Conservation (phyloP, 2,329 filamentous ascomycete species). For the Colletotrichum costaricense region DNA sequence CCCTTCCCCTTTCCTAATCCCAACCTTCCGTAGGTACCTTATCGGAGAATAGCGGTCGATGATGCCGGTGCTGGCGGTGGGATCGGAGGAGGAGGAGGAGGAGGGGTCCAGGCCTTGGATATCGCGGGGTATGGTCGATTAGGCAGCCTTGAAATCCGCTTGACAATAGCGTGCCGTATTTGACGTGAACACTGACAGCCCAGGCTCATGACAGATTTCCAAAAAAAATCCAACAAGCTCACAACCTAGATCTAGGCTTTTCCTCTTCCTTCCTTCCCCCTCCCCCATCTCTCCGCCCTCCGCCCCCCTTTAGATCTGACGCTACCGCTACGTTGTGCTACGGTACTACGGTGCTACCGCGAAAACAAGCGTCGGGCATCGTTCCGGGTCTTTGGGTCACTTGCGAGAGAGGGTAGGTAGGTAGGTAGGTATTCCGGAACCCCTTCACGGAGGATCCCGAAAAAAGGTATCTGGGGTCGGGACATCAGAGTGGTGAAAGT, state of each 20-base stretch:
- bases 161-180: neutral
- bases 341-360: too few species aligned
- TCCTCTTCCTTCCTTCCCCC: too few species aligned
- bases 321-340: neutral
- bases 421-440: neutral
- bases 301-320: neutral
- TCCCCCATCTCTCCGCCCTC: neutral
- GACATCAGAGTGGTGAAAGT: too few species aligned
- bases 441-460: neutral
- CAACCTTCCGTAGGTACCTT: neutral
- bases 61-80: conserved; percentile 7
- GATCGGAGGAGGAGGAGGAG: neutral
- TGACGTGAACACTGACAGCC: neutral
- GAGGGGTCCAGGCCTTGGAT: neutral
- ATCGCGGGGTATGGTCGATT: neutral
- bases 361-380: neutral
- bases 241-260: neutral
- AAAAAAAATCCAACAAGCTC: neutral
- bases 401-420: too few species aligned
- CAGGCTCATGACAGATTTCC: too few species aligned
- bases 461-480: neutral
- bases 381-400: neutral
- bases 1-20: neutral
- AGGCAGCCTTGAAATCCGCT: neutral
- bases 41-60: conserved; percentile 5